phyloP scores from a whole-genome alignment of 2,329 filamentous ascomycete species.

The Aspergillus tubingensis region DNA sequence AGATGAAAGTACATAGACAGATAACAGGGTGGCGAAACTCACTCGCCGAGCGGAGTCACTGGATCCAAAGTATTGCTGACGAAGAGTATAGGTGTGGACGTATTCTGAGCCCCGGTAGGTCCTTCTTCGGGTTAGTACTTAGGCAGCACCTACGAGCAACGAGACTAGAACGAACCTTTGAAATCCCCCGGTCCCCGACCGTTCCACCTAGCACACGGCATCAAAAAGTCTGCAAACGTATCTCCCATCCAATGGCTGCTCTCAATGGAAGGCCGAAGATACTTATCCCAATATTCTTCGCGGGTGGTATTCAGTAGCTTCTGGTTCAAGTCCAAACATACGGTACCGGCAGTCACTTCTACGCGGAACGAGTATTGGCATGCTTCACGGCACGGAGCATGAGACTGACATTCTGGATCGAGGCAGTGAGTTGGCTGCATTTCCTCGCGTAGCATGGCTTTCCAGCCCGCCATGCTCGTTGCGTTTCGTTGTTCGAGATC shows the following conservation, averaged over 20 bases:
- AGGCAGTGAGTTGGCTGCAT: background rate
- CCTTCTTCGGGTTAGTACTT: background rate
- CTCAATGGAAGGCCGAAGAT: background rate
- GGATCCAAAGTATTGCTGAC: background rate
- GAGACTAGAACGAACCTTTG: background rate
- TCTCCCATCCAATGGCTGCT: background rate
- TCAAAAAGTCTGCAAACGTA: background rate
- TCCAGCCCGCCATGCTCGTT: background rate
- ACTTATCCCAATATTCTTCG: background rate
- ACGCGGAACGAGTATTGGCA: background rate
- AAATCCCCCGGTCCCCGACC: background rate
- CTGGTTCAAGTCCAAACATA: background rate
- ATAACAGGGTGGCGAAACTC: background rate
- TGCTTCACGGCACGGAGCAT: background rate
- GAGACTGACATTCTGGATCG: background rate
- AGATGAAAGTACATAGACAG: background rate
- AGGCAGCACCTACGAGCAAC: too few species aligned
- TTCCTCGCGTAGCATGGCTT: background rate
- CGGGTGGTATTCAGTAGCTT: background rate
- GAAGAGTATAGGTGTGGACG: background rate
- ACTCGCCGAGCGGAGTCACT: background rate
- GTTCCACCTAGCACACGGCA: background rate
- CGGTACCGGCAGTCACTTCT: background rate
- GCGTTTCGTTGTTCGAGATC: background rate
- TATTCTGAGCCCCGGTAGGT: background rate